Percentiles rank a stretch among this genome's conserved stretches.
Conservation (phyloP, 495 filamentous ascomycete species). For the Talaromyces adpressus region DNA sequence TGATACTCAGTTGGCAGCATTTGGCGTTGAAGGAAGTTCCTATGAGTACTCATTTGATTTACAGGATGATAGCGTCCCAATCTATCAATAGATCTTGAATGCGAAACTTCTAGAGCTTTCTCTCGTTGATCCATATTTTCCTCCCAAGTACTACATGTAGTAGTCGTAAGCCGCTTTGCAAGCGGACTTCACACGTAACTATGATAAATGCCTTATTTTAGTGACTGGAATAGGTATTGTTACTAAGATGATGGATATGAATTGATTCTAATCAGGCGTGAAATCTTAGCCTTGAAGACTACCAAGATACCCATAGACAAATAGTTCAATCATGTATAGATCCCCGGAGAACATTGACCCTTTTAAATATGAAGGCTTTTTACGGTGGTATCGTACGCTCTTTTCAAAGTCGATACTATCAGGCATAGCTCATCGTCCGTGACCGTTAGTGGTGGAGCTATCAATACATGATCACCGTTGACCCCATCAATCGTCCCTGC, state of each 20-base stretch:
- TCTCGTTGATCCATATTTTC: too few species aligned
- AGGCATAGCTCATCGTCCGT: slow-evolving; percentile 48
- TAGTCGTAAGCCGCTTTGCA: not conserved
- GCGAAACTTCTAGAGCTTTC: not conserved
- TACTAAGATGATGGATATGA: not conserved
- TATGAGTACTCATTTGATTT: not conserved
- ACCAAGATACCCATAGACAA: not conserved
- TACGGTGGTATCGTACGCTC: not conserved
- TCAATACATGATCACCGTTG: slow-evolving; percentile 65
- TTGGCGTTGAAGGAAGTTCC: not conserved
- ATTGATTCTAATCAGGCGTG: too few species aligned
- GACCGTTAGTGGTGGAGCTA: slow-evolving; percentile 71
- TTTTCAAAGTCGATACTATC: not conserved
- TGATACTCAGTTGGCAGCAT: not conserved
- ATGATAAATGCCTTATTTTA: not conserved
- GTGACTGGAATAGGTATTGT: not conserved
- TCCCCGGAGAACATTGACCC: not conserved
- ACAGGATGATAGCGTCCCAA: not conserved
- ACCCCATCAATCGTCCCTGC: slow-evolving; percentile 60
- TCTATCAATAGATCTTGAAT: not conserved
- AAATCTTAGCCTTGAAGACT: too few species aligned
- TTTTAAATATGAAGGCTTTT: not conserved
- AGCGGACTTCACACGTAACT: not conserved
- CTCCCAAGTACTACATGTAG: too few species aligned
- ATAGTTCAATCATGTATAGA: not conserved